Conservation (phyloP, 1,139 yeast genomes). For the Candida mesenterica region DNA sequence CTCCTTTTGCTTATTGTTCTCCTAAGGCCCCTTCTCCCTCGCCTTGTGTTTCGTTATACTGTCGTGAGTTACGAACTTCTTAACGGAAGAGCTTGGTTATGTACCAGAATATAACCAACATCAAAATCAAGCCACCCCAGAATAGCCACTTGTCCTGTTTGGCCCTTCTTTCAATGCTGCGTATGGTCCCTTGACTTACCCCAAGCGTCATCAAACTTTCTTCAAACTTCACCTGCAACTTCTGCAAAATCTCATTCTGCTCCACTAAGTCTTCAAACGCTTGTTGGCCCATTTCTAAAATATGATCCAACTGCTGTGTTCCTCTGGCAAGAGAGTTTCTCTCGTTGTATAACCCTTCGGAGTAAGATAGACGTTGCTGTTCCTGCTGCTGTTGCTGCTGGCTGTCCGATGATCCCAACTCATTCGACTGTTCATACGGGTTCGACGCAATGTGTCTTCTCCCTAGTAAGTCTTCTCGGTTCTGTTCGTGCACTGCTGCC, state of each 20-base stretch:
- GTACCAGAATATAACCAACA: constrained; percentile 68
- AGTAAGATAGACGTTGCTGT: constrained; percentile 39
- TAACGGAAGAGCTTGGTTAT: constrained; percentile 62
- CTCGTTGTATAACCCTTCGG: constrained; percentile 71
- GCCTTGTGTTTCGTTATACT: too few species aligned
- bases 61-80: too few species aligned
- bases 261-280: constrained; percentile 85
- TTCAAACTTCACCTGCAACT: constrained; percentile 63
- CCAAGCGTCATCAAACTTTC: constrained; percentile 79
- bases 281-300: constrained; percentile 82
- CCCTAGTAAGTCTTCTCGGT: constrained; percentile 61
- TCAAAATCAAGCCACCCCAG: constrained; percentile 66
- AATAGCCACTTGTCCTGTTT: constrained; percentile 86
- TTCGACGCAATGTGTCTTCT: constrained; percentile 55
- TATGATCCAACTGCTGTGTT: constrained; percentile 80
- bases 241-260: constrained; percentile 71
- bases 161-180: constrained; percentile 80
- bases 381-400: constrained; percentile 20
- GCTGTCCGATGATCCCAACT: constrained; percentile 13
- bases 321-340: constrained; percentile 65
- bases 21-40: too few species aligned
- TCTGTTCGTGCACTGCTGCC: constrained; percentile 49
- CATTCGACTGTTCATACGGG: constrained; percentile 46
- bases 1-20: too few species aligned
- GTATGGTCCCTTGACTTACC: constrained; percentile 80